Evolutionary conservation across 2,329 filamentous ascomycete species (phyloP).

Genomic region (Aspergillus sp.): DNA sequence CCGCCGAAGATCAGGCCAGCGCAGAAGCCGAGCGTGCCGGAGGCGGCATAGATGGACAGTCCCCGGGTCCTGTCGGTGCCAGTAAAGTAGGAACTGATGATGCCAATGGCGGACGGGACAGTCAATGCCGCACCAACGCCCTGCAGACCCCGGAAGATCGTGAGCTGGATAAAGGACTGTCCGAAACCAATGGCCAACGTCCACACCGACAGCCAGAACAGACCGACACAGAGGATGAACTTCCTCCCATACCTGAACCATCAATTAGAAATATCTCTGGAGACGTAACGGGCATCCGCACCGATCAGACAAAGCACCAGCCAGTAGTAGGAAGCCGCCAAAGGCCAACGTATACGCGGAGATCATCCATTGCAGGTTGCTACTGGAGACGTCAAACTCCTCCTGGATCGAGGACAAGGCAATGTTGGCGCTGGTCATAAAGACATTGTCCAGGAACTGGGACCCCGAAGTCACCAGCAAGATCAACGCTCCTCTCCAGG

Average conservation of each 20-base stretch:
- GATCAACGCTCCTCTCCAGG: slow-evolving; percentile 40
- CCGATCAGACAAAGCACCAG: slow-evolving; percentile 36
- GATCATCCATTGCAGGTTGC: slow-evolving; percentile 43
- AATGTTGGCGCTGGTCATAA: slow-evolving; percentile 45
- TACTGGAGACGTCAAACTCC: slow-evolving; percentile 34
- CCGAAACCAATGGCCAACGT: slow-evolving; percentile 40
- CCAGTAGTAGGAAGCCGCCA: slow-evolving; percentile 35
- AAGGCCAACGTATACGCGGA: slow-evolving; percentile 43
- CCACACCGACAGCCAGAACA: slow-evolving; percentile 36
- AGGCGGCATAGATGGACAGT: slow-evolving; percentile 41
- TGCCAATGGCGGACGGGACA: slow-evolving; percentile 47
- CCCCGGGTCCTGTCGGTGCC: slow-evolving; percentile 38
- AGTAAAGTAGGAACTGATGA: slow-evolving; percentile 45
- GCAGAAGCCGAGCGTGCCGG: slow-evolving; percentile 42
- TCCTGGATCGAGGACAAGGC: slow-evolving; percentile 42
- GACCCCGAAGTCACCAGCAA: slow-evolving; percentile 43
- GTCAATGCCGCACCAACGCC: slow-evolving; percentile 49
- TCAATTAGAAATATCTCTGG: background rate
- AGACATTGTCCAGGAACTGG: slow-evolving; percentile 46
- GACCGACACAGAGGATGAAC: slow-evolving; percentile 38
- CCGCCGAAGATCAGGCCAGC: slow-evolving; percentile 41
- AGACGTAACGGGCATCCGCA: slow-evolving; percentile 5
- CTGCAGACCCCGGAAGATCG: slow-evolving; percentile 44
- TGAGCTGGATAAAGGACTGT: slow-evolving; percentile 41
- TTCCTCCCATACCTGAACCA: slow-evolving; percentile 36